Evolutionary conservation across 1,284 basidiomycete genomes (phyloP).

Genomic region (Peniophora sp.): DNA sequence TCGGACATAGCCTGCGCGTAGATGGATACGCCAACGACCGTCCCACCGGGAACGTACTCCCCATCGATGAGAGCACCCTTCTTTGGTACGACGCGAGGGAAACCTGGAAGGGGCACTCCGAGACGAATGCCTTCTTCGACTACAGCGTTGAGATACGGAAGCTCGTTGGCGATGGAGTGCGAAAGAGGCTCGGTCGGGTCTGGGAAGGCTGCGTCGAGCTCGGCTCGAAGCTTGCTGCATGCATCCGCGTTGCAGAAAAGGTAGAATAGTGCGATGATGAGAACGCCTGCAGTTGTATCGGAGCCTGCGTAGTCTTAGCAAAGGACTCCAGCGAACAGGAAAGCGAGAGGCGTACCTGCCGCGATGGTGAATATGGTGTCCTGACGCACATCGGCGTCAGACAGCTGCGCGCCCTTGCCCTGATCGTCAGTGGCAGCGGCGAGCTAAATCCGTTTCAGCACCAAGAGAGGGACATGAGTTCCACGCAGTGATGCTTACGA

Average conservation of each 20-base stretch:
- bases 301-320: slow-evolving; percentile 3
- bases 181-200: slow-evolving; percentile 3
- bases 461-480: background rate
- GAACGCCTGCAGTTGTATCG: slow-evolving; percentile 8
- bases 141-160: slow-evolving; percentile 11
- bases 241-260: slow-evolving; percentile 2
- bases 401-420: background rate
- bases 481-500: slow-evolving; percentile 4
- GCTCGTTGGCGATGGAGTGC: background rate
- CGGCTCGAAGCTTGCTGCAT: slow-evolving; percentile 5
- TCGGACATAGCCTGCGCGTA: slow-evolving; percentile 10
- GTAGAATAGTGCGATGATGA: slow-evolving; percentile 7
- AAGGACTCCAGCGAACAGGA: background rate
- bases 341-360: slow-evolving; percentile 7
- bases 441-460: background rate
- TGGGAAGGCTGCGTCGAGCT: slow-evolving; percentile 8
- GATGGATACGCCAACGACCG: slow-evolving; percentile 9
- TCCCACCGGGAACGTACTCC: slow-evolving; percentile 9
- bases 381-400: background rate
- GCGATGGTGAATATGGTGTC: slow-evolving; percentile 8
- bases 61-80: slow-evolving; percentile 6
- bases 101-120: slow-evolving; percentile 9
- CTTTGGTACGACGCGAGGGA: slow-evolving; percentile 8
- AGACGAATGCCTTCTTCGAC: slow-evolving; percentile 12
- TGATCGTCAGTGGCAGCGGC: background rate